phyloP scores from a whole-genome alignment of 768 basidiomycete genomes.

The Sarcodon sp. region DNA sequence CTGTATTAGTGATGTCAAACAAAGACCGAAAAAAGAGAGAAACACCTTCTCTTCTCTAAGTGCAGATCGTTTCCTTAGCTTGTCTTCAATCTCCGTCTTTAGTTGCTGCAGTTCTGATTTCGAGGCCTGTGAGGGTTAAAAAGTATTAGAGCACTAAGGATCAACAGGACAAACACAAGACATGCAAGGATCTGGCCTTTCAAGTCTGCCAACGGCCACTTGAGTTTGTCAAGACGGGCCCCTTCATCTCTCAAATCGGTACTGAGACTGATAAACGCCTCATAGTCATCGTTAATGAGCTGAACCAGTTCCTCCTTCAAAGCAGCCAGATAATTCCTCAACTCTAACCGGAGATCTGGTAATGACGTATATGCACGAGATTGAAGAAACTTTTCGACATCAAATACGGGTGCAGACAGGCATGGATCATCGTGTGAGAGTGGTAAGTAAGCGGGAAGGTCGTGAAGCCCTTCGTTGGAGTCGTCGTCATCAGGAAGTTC shows the following conservation, averaged over 20 bases:
- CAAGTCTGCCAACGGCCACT: slow-evolving; percentile 51
- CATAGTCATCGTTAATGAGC: slow-evolving; percentile 96
- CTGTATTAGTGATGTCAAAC: slow-evolving; percentile 1
- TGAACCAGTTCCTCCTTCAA: slow-evolving; percentile 91
- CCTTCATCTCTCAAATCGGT: slow-evolving; percentile 87
- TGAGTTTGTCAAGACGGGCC: slow-evolving; percentile 51
- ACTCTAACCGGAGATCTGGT: slow-evolving; percentile 76
- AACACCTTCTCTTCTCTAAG: slow-evolving; percentile 80
- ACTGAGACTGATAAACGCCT: slow-evolving; percentile 92
- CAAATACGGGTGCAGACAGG: slow-evolving; percentile 55
- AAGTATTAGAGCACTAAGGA: neutral
- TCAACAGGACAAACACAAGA: slow-evolving; percentile 5
- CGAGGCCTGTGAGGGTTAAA: slow-evolving; percentile 34
- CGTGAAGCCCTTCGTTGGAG: slow-evolving; percentile 17
- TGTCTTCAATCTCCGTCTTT: slow-evolving; percentile 65
- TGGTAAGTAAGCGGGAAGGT: slow-evolving; percentile 54
- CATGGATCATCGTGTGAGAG: slow-evolving; percentile 73
- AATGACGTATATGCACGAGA: slow-evolving; percentile 78
- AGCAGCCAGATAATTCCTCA: slow-evolving; percentile 71
- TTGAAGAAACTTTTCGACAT: slow-evolving; percentile 80
- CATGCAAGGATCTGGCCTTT: slow-evolving; percentile 58
- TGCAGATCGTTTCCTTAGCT: slow-evolving; percentile 58
- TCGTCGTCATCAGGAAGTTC: slow-evolving; percentile 51
- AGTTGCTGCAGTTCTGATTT: slow-evolving; percentile 49
- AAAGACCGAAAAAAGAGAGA: neutral